Conservation (phyloP, 2,329 filamentous ascomycete genomes). For the Claviceps sp. region DNA sequence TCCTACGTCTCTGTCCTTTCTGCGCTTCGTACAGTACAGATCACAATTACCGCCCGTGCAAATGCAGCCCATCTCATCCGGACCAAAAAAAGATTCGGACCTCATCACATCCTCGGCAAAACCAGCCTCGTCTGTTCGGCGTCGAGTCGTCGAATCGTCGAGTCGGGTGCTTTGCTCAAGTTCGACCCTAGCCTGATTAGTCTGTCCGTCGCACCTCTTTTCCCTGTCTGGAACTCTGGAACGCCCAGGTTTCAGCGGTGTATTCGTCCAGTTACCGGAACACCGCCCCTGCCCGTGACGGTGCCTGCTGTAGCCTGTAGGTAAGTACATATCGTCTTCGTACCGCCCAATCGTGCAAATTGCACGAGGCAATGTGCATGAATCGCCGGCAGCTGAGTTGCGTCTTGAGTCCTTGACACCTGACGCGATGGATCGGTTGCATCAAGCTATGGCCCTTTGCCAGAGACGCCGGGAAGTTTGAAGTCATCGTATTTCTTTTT, state of each 20-base stretch:
- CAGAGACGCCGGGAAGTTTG: background rate
- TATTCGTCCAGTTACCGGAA: background rate
- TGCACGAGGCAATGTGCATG: conserved; percentile 4
- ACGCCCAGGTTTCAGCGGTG: background rate
- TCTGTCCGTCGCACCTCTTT: background rate
- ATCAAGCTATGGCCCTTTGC: background rate
- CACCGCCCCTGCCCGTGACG: too few relatives aligned
- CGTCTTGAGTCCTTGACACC: conserved; percentile 1
- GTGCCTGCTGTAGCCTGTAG: too few relatives aligned
- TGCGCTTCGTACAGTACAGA: too few relatives aligned
- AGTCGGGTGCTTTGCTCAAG: background rate
- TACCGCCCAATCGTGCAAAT: conserved; percentile 2
- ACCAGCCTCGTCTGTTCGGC: background rate
- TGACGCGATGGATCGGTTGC: conserved; percentile 3
- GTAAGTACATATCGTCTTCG: too few relatives aligned
- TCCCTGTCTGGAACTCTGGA: background rate
- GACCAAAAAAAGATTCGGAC: background rate
- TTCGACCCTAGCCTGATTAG: background rate
- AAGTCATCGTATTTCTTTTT: background rate
- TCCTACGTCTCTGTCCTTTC: too few relatives aligned
- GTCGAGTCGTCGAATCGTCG: background rate
- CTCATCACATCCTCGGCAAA: background rate
- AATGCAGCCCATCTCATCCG: background rate
- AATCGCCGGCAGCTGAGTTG: conserved; percentile 5
- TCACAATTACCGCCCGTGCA: too few relatives aligned